Conservation (phyloP, 306 rosid genomes). For the Prunus armeniaca region DNA sequence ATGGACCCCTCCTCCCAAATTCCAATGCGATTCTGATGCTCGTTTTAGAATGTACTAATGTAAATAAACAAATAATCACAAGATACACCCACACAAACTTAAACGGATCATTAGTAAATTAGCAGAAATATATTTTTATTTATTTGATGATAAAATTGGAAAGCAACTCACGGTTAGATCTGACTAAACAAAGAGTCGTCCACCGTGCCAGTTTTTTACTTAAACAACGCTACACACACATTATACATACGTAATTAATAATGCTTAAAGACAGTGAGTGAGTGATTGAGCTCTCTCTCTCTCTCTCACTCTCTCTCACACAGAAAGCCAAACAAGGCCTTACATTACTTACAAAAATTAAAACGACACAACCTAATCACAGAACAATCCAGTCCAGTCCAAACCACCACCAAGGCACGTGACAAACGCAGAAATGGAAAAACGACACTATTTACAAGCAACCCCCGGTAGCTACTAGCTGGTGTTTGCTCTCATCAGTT, state of each 20-base stretch:
- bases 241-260: background rate
- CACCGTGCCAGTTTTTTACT: background rate
- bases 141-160: background rate
- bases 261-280: background rate
- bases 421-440: constrained; percentile 1
- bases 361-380: background rate
- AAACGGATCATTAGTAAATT: background rate
- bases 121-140: background rate
- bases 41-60: too few relatives aligned
- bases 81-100: background rate
- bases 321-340: too few relatives aligned
- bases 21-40: background rate
- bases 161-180: background rate
- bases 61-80: background rate
- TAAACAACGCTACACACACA: too few relatives aligned
- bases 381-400: background rate
- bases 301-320: too few relatives aligned
- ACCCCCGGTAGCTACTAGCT: background rate
- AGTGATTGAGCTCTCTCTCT: background rate
- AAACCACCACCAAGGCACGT: background rate
- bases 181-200: background rate
- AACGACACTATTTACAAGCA: constrained; percentile 36
- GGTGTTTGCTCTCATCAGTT: background rate
- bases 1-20: background rate
- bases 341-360: background rate